A percentile compares a stretch with the other conserved stretches of the same genome.
Evolutionary conservation across 352 stramenopile species (phyloP).

Genomic region (Phytopythium kandeliae): DNA sequence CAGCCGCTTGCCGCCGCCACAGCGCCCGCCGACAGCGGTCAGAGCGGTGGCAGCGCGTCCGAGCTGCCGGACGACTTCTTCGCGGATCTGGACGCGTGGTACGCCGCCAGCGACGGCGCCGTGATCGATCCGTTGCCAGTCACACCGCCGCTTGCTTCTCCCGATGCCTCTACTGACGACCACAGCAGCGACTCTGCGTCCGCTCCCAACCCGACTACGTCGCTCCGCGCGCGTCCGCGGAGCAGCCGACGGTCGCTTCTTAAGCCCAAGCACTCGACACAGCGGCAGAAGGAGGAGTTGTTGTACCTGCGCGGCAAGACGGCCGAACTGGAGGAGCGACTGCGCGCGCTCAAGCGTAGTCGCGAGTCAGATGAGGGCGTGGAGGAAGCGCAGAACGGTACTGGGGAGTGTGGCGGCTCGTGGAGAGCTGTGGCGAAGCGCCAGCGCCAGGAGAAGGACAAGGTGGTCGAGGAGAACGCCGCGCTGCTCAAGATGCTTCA

Average conservation of each 20-base stretch:
- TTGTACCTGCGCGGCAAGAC: constrained; percentile 3
- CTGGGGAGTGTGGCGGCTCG: too few species aligned
- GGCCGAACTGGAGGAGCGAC: not conserved
- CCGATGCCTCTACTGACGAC: too few species aligned
- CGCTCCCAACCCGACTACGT: not conserved
- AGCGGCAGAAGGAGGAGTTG: constrained; percentile 7
- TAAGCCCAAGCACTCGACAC: constrained; percentile 6
- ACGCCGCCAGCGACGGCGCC: not conserved
- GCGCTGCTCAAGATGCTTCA: not conserved
- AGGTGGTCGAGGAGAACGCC: constrained; percentile 3
- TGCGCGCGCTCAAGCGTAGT: constrained; percentile 4
- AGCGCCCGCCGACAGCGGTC: too few species aligned
- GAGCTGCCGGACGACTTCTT: not conserved
- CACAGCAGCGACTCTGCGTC: too few species aligned
- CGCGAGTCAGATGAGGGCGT: not conserved
- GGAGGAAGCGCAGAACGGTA: too few species aligned
- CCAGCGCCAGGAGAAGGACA: not conserved
- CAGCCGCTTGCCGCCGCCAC: too few species aligned
- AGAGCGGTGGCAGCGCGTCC: not conserved
- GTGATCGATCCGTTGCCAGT: not conserved
- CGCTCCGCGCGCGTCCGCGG: not conserved
- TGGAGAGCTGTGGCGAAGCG: constrained; percentile 2
- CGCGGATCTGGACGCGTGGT: constrained; percentile 5
- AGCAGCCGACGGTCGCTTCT: not conserved
- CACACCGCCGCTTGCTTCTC: not conserved